Percentiles rank a stretch among this genome's conserved stretches.
phyloP scores from a whole-genome alignment of 2,329 filamentous ascomycete genomes.

The Sclerotiophoma versabilis region DNA sequence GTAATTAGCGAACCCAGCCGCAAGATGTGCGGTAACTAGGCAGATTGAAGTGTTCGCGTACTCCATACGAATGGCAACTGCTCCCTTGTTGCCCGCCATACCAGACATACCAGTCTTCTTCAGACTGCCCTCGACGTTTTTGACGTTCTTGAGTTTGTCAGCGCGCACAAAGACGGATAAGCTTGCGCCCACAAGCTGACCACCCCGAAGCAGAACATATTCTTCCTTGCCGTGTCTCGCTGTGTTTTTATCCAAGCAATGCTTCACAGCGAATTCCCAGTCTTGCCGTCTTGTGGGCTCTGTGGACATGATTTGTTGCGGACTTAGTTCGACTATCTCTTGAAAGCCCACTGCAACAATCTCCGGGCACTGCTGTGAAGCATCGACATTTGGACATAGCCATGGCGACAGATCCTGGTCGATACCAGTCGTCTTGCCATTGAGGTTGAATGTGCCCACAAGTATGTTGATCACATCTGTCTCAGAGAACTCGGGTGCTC shows the following conservation, averaged over 20 bases:
- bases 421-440: slow-evolving; percentile 81
- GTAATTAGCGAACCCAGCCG: slow-evolving; percentile 95
- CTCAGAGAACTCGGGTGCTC: slow-evolving; percentile 75
- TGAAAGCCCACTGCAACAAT: slow-evolving; percentile 94
- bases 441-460: slow-evolving; percentile 93
- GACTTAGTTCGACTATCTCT: slow-evolving; percentile 96
- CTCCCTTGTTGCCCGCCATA: slow-evolving; percentile 97
- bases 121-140: slow-evolving; percentile 94
- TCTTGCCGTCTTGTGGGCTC: slow-evolving; percentile 83
- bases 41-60: slow-evolving; percentile 92
- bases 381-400: slow-evolving; percentile 74
- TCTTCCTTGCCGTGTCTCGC: slow-evolving; percentile 70
- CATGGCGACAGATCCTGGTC: slow-evolving; percentile 82
- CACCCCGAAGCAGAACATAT: slow-evolving; percentile 89
- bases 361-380: slow-evolving; percentile 71
- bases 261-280: slow-evolving; percentile 85
- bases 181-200: slow-evolving; percentile 92
- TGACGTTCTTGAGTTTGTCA: slow-evolving; percentile 79
- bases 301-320: slow-evolving; percentile 99
- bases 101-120: slow-evolving; percentile 97
- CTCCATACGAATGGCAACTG: slow-evolving; percentile 94
- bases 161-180: slow-evolving; percentile 89
- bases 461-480: slow-evolving; percentile 78
- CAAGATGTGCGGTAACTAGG: slow-evolving; percentile 95
- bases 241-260: slow-evolving; percentile 76